Conservation (phyloP, 2,329 filamentous ascomycete genomes). For the Bipolaris victoriae region DNA sequence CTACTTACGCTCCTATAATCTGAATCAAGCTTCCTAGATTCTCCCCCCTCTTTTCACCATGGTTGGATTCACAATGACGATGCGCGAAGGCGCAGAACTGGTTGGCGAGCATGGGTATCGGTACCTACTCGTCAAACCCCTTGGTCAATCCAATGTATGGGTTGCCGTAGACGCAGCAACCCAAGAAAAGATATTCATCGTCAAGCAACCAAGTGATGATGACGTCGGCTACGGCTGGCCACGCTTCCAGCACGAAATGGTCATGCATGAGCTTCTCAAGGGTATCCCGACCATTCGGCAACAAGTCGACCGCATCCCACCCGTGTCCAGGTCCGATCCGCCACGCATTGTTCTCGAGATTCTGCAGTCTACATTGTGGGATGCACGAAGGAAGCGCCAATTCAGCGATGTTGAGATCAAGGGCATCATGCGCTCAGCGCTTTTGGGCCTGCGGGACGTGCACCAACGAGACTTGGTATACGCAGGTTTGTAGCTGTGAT, state of each 20-base stretch:
- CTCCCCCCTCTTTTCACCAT: background rate
- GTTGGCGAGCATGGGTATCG: slow-evolving; percentile 18
- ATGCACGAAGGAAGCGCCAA: slow-evolving; percentile 15
- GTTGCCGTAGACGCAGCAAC: slow-evolving; percentile 19
- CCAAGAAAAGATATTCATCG: slow-evolving; percentile 18
- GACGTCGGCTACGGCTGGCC: slow-evolving; percentile 17
- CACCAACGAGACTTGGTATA: slow-evolving; percentile 16
- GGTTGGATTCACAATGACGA: slow-evolving; percentile 8
- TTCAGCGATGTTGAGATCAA: slow-evolving; percentile 20
- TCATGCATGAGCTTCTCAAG: slow-evolving; percentile 20
- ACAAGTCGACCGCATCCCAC: slow-evolving; percentile 18
- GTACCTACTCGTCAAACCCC: slow-evolving; percentile 16
- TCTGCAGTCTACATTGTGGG: slow-evolving; percentile 16
- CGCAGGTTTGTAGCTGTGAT: slow-evolving; percentile 8
- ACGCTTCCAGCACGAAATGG: slow-evolving; percentile 18
- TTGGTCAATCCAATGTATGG: slow-evolving; percentile 20
- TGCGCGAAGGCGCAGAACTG: slow-evolving; percentile 19
- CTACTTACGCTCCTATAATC: background rate
- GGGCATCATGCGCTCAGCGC: slow-evolving; percentile 16
- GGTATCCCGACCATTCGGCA: slow-evolving; percentile 14
- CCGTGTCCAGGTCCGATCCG: slow-evolving; percentile 7
- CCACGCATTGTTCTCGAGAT: slow-evolving; percentile 17
- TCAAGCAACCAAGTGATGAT: slow-evolving; percentile 18
- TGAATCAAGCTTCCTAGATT: background rate
- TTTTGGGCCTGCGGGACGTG: slow-evolving; percentile 16